Conservation (phyloP, 2,329 filamentous ascomycete species). For the Gnomoniopsis sp. region DNA sequence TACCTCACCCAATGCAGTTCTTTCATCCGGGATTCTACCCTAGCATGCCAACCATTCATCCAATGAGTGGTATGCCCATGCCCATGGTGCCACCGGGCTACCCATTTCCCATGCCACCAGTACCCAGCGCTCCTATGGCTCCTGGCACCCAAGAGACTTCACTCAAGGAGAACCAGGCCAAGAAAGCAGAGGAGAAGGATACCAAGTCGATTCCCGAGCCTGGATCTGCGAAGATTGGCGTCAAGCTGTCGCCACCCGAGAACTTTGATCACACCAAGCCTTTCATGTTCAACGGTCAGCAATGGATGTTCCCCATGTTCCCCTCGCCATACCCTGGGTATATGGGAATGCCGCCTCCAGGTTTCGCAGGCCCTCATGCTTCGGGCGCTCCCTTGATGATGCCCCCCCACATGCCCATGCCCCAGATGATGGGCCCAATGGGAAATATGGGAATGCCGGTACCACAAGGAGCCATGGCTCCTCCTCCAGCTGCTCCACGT, state of each 20-base stretch:
- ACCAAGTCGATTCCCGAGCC: not conserved
- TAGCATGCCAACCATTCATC: conserved; percentile 28
- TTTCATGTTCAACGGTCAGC: conserved; percentile 43
- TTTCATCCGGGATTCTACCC: conserved; percentile 25
- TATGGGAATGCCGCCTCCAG: conserved; percentile 15
- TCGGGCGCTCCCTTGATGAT: conserved; percentile 23
- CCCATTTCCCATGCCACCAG: conserved; percentile 18
- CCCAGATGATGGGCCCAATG: conserved; percentile 17
- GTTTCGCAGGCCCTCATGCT: conserved; percentile 15
- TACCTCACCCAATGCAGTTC: conserved; percentile 23
- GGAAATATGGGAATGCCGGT: conserved; percentile 1
- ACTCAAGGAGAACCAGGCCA: conserved; percentile 24
- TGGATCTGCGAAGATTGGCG: conserved; percentile 29
- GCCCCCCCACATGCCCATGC: conserved; percentile 21
- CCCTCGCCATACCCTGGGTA: conserved; percentile 21
- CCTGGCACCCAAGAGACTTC: conserved; percentile 4
- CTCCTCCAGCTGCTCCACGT: conserved; percentile 18
- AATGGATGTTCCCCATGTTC: conserved; percentile 36
- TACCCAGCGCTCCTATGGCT: conserved; percentile 12
- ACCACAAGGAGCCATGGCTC: conserved; percentile 1
- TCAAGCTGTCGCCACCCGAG: conserved; percentile 37
- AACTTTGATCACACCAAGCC: conserved; percentile 45
- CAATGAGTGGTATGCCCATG: conserved; percentile 38
- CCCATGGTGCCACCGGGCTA: conserved; percentile 32
- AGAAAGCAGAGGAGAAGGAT: conserved; percentile 29